A percentile compares a stretch with the other conserved stretches of the same genome.
phyloP scores from a whole-genome alignment of 2,329 filamentous ascomycete genomes.

The Trichoderma afroharzianum region DNA sequence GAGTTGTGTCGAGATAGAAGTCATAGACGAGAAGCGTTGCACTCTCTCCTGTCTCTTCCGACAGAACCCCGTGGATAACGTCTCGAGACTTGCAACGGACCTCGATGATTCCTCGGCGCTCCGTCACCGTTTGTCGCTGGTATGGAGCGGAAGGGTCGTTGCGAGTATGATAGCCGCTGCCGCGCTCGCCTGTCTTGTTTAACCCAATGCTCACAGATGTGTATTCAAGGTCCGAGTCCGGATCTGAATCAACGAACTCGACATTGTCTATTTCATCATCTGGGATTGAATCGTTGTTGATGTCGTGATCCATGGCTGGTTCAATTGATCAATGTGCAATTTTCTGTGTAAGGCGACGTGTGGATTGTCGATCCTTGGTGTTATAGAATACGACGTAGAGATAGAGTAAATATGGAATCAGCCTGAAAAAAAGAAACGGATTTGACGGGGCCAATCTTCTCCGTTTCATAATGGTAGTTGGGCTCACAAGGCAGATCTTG shows the following conservation, averaged over 20 bases:
- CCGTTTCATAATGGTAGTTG: neutral
- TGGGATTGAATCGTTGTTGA: neutral
- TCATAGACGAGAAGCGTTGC: slow-evolving; percentile 26
- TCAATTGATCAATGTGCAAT: too few relatives aligned
- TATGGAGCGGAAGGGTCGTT: slow-evolving; percentile 24
- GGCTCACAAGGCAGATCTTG: neutral
- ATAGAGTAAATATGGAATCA: neutral
- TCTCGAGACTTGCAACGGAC: slow-evolving; percentile 26
- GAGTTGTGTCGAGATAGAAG: slow-evolving; percentile 27
- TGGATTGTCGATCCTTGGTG: neutral
- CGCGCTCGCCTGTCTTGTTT: slow-evolving; percentile 19
- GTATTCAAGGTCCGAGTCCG: slow-evolving; percentile 20
- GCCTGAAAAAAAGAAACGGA: neutral
- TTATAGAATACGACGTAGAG: neutral
- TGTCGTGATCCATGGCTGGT: neutral
- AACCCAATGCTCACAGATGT: slow-evolving; percentile 21
- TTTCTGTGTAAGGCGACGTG: neutral
- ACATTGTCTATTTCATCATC: slow-evolving; percentile 1
- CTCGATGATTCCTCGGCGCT: slow-evolving; percentile 25
- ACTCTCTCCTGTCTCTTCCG: slow-evolving; percentile 19
- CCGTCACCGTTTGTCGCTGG: slow-evolving; percentile 22
- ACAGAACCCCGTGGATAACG: slow-evolving; percentile 26
- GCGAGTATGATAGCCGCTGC: slow-evolving; percentile 24
- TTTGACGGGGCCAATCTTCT: neutral
- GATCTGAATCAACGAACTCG: slow-evolving; percentile 1